These are phyloP conservation scores for Penicillium sp. DNA, from an alignment of 2,329 filamentous ascomycete genomes.

Conservation along the genomic window DNA sequence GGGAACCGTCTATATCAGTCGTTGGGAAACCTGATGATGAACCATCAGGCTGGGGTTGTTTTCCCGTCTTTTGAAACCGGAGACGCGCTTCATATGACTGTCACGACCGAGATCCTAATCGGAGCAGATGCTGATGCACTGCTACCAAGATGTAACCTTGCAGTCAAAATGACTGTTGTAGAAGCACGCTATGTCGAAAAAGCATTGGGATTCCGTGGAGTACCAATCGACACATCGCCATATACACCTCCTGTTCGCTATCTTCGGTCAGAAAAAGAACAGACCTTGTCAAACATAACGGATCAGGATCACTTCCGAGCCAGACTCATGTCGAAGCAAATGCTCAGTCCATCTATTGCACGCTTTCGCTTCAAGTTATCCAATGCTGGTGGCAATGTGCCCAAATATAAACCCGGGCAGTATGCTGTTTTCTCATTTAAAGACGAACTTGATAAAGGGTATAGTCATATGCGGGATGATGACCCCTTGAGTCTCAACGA, in stretches of 20 bases:
- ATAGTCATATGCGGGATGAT: slow-evolving; percentile 77
- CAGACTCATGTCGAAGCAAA: slow-evolving; percentile 55
- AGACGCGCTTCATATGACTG: slow-evolving; percentile 70
- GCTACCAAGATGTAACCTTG: slow-evolving; percentile 68
- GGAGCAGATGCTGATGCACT: slow-evolving; percentile 59
- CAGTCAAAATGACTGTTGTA: slow-evolving; percentile 62
- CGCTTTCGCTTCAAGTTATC: slow-evolving; percentile 59
- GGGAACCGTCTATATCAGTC: slow-evolving; percentile 83
- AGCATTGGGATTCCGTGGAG: slow-evolving; percentile 66
- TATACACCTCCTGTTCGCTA: slow-evolving; percentile 74
- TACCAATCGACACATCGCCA: slow-evolving; percentile 58
- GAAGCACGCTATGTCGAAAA: slow-evolving; percentile 60
- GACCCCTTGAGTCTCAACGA: slow-evolving; percentile 79
- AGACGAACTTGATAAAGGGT: slow-evolving; percentile 66
- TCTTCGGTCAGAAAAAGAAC: slow-evolving; percentile 55
- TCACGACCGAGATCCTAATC: slow-evolving; percentile 62
- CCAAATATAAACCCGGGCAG: slow-evolving; percentile 64
- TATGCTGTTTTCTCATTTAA: slow-evolving; percentile 73
- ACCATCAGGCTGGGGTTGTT: slow-evolving; percentile 64
- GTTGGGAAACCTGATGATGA: slow-evolving; percentile 68
- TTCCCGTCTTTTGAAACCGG: slow-evolving; percentile 72
- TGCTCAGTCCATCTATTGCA: slow-evolving; percentile 63
- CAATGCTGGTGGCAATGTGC: slow-evolving; percentile 19
- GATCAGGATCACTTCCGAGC: slow-evolving; percentile 40
- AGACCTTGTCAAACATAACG: slow-evolving; percentile 15